These are phyloP conservation scores for Mentha longifolia DNA, from an alignment of 257 asterid species.

Conservation along the genomic window DNA sequence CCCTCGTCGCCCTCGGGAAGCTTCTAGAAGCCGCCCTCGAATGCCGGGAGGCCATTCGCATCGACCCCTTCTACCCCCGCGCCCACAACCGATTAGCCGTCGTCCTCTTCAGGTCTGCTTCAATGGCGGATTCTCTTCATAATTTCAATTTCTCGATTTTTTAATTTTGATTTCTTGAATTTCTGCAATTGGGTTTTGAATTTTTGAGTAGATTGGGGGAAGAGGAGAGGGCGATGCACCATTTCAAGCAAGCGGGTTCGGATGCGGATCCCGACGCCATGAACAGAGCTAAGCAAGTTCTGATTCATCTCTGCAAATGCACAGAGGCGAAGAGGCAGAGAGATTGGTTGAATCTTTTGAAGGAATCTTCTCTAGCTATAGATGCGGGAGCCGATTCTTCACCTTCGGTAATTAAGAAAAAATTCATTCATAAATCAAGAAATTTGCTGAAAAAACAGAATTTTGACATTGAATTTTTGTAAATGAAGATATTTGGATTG, in stretches of 20 bases:
- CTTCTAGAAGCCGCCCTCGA: constrained; percentile 94
- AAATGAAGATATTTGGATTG: constrained; percentile 63
- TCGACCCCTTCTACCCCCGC: constrained; percentile 72
- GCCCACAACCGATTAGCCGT: constrained; percentile 77
- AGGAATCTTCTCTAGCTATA: constrained; percentile 56
- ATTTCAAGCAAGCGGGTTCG: constrained; percentile 73
- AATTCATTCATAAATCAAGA: background rate
- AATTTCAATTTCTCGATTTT: background rate
- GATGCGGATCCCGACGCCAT: constrained; percentile 82
- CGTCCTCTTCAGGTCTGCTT: constrained; percentile 56
- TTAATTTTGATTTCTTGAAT: background rate
- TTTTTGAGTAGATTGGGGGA: constrained; percentile 72
- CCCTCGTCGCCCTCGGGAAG: constrained; percentile 84
- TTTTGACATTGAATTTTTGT: background rate
- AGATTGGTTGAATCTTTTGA: constrained; percentile 62
- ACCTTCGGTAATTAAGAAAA: constrained; percentile 51
- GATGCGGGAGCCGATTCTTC: constrained; percentile 86
- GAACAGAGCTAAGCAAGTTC: constrained; percentile 55
- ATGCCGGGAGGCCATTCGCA: constrained; percentile 72
- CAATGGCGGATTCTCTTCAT: no score
- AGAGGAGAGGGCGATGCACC: constrained; percentile 67
- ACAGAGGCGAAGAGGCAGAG: constrained; percentile 63
- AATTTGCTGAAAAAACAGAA: background rate
- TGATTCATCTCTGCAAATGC: constrained; percentile 56
- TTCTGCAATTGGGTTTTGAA: no score